phyloP scores from a whole-genome alignment of 495 filamentous ascomycete species.

The Penicillium coffeae region DNA sequence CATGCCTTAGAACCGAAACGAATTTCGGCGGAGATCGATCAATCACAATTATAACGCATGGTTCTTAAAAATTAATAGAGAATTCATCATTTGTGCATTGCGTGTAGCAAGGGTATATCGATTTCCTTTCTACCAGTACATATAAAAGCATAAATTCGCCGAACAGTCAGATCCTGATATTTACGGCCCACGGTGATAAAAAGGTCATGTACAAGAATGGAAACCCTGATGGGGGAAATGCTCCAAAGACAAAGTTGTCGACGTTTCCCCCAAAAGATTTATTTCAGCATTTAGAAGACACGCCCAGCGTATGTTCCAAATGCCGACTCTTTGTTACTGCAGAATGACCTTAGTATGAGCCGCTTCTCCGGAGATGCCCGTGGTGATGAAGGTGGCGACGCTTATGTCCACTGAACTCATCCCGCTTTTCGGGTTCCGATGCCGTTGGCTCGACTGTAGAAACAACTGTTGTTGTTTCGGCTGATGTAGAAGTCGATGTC shows the following conservation, averaged over 20 bases:
- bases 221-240: constrained; percentile 4
- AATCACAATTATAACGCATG: background rate
- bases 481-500: constrained; percentile 11
- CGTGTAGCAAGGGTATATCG: background rate
- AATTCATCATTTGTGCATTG: background rate
- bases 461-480: constrained; percentile 22
- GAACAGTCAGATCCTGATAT: no score
- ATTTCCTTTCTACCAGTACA: no score
- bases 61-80: background rate
- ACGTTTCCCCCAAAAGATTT: background rate
- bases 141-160: constrained; percentile 13
- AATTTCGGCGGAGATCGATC: background rate
- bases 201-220: constrained; percentile 21
- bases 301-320: constrained; percentile 10
- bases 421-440: constrained; percentile 9
- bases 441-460: constrained; percentile 23
- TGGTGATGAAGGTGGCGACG: constrained; percentile 20
- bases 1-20: background rate
- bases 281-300: no score
- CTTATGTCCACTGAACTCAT: constrained; percentile 15
- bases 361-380: constrained; percentile 19
- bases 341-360: constrained; percentile 3
- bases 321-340: background rate
- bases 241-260: background rate
- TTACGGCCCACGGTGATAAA: background rate